phyloP scores from a whole-genome alignment of 163 green algal genomes.

The Scenedesmus sp. region DNA sequence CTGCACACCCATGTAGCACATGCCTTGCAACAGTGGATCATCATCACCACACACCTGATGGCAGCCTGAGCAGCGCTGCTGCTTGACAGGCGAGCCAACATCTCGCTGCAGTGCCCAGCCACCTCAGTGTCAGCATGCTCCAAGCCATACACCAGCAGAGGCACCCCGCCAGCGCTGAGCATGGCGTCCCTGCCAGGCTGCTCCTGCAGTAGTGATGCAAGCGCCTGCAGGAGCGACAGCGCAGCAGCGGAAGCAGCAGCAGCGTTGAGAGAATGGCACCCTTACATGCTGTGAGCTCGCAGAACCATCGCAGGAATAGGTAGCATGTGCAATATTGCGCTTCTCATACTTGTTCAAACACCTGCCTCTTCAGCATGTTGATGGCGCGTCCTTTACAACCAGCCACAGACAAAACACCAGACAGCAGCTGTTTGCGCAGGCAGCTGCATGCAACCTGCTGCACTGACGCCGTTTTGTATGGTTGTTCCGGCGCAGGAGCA shows the following conservation, averaged over 20 bases:
- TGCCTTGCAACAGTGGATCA: background rate
- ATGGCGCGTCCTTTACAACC: no score
- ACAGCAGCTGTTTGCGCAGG: no score
- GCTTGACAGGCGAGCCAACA: conserved; percentile 45
- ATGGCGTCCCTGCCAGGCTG: conserved; percentile 43
- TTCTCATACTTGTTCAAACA: no score
- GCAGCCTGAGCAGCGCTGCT: conserved; percentile 39
- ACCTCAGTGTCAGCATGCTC: conserved; percentile 38
- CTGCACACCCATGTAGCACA: background rate
- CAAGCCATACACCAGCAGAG: conserved; percentile 53
- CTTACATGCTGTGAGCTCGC: background rate
- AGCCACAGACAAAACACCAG: no score
- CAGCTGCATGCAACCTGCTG: no score
- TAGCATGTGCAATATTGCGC: no score
- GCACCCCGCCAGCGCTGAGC: conserved; percentile 53
- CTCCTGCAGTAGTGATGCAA: conserved; percentile 58
- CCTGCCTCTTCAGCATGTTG: no score
- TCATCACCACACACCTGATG: conserved; percentile 48
- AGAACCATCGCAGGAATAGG: no score
- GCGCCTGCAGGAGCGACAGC: conserved; percentile 43
- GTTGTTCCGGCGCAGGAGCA: no score
- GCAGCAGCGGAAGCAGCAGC: conserved; percentile 38
- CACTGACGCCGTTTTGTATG: no score
- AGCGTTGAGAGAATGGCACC: background rate
- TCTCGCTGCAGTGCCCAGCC: background rate